phyloP scores from a whole-genome alignment of 2,329 filamentous ascomycete species.

The Xylaria sp. region DNA sequence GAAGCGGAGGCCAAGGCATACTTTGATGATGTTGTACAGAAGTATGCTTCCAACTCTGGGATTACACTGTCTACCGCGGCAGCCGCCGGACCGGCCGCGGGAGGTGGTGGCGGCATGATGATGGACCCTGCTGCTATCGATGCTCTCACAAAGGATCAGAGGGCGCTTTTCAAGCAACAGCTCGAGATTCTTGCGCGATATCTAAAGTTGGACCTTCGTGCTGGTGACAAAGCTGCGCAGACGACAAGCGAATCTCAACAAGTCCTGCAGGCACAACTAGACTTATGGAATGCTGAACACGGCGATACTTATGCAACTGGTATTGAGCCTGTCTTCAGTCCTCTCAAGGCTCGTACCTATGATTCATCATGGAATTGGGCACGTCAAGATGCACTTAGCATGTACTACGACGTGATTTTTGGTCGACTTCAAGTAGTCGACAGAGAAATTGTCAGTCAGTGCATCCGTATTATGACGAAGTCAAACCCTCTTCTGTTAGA shows the following conservation, averaged over 20 bases:
- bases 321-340: slow-evolving; percentile 92
- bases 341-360: slow-evolving; percentile 94
- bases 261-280: slow-evolving; percentile 89
- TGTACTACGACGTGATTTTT: slow-evolving; percentile 99
- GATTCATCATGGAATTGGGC: slow-evolving; percentile 99
- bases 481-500: slow-evolving; percentile 95
- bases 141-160: slow-evolving; percentile 95
- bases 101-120: slow-evolving; percentile 89
- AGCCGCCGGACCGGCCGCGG: slow-evolving; percentile 77
- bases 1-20: slow-evolving; percentile 93
- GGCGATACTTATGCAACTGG: slow-evolving; percentile 95
- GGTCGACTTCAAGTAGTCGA: slow-evolving; percentile 92
- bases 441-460: slow-evolving; percentile 97
- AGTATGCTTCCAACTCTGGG: slow-evolving; percentile 86
- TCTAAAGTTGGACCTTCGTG: slow-evolving; percentile 94
- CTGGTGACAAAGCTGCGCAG: slow-evolving; percentile 94
- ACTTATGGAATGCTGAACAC: slow-evolving; percentile 94
- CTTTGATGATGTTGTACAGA: slow-evolving; percentile 87
- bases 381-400: slow-evolving; percentile 93
- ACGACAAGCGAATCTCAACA: slow-evolving; percentile 86
- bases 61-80: slow-evolving; percentile 84
- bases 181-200: slow-evolving; percentile 95
- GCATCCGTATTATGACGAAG: slow-evolving; percentile 99
- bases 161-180: slow-evolving; percentile 96
- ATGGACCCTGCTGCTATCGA: slow-evolving; percentile 99